These are phyloP conservation scores for Coprinellus micaceus DNA, from an alignment of 768 basidiomycete species.

Conservation along the genomic window DNA sequence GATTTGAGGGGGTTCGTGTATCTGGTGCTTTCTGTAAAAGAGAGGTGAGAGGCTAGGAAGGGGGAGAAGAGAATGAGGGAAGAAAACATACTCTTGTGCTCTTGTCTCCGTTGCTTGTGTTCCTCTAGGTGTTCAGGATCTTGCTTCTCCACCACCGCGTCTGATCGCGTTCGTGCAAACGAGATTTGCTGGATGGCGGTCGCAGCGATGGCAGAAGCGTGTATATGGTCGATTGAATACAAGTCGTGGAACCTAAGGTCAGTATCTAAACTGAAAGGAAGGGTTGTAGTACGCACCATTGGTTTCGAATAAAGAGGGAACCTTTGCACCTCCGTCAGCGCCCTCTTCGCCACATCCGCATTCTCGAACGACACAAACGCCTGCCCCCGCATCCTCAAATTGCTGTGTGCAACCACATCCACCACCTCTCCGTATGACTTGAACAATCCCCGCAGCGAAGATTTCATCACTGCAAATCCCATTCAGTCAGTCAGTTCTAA, in stretches of 20 bases:
- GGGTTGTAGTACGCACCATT: slow-evolving; percentile 60
- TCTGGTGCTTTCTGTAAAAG: slow-evolving; percentile 62
- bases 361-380: slow-evolving; percentile 89
- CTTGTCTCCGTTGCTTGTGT: slow-evolving; percentile 70
- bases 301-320: slow-evolving; percentile 97
- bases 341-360: slow-evolving; percentile 53
- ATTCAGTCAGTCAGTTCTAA: slow-evolving; percentile 7
- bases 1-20: slow-evolving; percentile 88
- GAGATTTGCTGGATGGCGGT: slow-evolving; percentile 74
- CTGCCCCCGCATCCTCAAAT: slow-evolving; percentile 97
- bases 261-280: slow-evolving; percentile 6
- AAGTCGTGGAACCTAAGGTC: too few species aligned
- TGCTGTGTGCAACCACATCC: slow-evolving; percentile 92
- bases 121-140: slow-evolving; percentile 65
- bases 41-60: slow-evolving; percentile 2
- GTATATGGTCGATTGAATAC: too few species aligned
- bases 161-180: slow-evolving; percentile 85
- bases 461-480: slow-evolving; percentile 66
- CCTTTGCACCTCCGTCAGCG: slow-evolving; percentile 87
- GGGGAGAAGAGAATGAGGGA: not conserved
- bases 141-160: slow-evolving; percentile 79
- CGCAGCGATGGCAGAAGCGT: slow-evolving; percentile 1
- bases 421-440: slow-evolving; percentile 90
- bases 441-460: slow-evolving; percentile 84
- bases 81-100: slow-evolving; percentile 73